Evolutionary conservation across 23 red algal genomes (phyloP), one percentile per base, ranked within the genome.

Genomic region (Gracilariopsis chorda): DNA sequence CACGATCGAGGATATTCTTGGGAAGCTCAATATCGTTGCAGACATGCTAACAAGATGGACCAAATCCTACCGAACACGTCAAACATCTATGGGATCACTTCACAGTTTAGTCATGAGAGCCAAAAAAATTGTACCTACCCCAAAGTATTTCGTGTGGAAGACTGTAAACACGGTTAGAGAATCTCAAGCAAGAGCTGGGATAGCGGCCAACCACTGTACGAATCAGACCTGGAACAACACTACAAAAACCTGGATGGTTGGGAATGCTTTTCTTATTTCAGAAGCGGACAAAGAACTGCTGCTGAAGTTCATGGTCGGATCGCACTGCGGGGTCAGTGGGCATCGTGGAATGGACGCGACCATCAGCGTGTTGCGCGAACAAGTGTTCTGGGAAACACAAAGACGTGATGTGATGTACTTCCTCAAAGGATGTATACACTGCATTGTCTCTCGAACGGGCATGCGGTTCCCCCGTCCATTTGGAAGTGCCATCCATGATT

Each of bases 11-110:
- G 14, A 83, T 65, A 21, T 83, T 12, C 12, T 21, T 27, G 78
- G 78, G 8, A 25, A 19, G 47, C 16, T 24, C 9, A 83, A 83
- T 36, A 23, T 58, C 52, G 60, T 13, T 58, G 51, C 78, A 13
- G 78, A 83, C 33, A 61, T 62, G 19, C 78, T 61, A 16, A 83
- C 37, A n/a, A n/a, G 47, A 36, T 83, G 71, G 71, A 41, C 24
- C 21, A 21, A n/a, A 25, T 23, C 28, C 23, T 80, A 80, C 49
- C 53, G 80, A 84, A 41, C 12, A 3, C 1, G 34, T 4, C 2
- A 70, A 41, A 1, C 1, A 2, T n/a, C 16, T 11, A 70, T 70
- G 63, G 33, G 30, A 42, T 70, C 63, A 3, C 1, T 70, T 7
- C 63, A 70, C 63, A 70, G 30, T 41, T 41, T 84, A 40, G 55